Base-by-base conservation (phyloP, 169 alveolate genomes). In the Condylostoma magnum region DNA sequence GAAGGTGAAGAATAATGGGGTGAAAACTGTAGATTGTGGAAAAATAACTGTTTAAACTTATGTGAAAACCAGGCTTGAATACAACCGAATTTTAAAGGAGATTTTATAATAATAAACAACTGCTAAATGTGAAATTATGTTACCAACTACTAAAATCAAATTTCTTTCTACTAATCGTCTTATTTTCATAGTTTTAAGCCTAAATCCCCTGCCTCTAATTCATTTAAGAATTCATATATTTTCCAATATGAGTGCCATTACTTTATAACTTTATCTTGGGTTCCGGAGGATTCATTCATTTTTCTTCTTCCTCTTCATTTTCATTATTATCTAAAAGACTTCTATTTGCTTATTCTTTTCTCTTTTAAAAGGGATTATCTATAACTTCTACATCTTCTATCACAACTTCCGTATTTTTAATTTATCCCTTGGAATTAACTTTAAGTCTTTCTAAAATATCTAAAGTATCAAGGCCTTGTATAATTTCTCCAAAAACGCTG, bases 401-500 rank as follows among this genome's bases (percentile, higher is more conserved):
- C 46, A 8, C 75, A 2, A 86, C 76, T 27, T 63, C 54, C 1
- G 65, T 30, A 15, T 51, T 72, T 0, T 50, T 77, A 22, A 77
- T 69, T 53, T 28, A 4, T 33, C 69, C 80, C 25, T 74, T 44
- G 22, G 33, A n/a, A 28, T 66, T 53, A 12, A 56, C 71, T 6
- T 12, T 0, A 12, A 70, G 1, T 18, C 53, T 31, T 57, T 82
- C 87, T 15, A 86, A 51, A 27, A 73, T 43, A 37, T 80, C 81
- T 6, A 87, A 52, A 36, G 81, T 44, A 4, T 30, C 52, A 6
- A 43, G 25, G 15, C 76, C 82, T 37, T 69, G 69, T 1, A 77
- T 74, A 0, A 85, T 52, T 74, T 85, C 87, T 22, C 92, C 92
- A 66, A 85, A 85, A 1, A 81, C 89, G 31, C 85, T 52, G 55